Base-by-base conservation (phyloP, 768 basidiomycete genomes). In the Floccularia luteovirens region DNA sequence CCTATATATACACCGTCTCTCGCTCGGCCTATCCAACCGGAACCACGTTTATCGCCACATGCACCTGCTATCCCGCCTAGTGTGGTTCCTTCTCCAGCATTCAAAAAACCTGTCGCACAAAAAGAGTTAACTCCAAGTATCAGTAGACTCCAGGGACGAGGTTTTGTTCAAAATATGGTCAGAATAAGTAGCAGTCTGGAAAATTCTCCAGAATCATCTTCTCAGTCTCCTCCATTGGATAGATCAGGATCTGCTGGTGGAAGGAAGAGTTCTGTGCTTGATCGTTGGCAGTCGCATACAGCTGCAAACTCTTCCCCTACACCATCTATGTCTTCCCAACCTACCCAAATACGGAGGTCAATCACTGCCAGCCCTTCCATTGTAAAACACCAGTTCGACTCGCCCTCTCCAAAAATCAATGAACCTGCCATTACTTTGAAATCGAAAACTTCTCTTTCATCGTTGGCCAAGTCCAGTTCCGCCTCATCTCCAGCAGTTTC, bases 121-220 rank as follows among this genome's bases (percentile, higher is more conserved):
- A 90, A 89, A 54, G 86, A 87, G 32, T 75, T 75, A 3, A 87
- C 86, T 1, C 89, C 89, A 0, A 89, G 85, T 55, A 75, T 90
- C 23, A 90, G 84, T 45, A 66, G 87, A 44, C 60, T 91, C 13
- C 80, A 90, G 51, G 89, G 89, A 14, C 78, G 89, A 28, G 89
- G 89, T 3, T 90, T 91, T 53, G 89, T 91, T 2, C 82, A 86
- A 57, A 86, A 72, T 46, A 78, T 88, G 64, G 82, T 91, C 24
- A 79, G 82, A 58, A 80, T 70, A 34, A 86, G 76, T 49, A 64
- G 72, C 13, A 65, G 73, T 46, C 56, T 80, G 3, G 71, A 75
- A 43, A 62, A 58, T 13, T 59, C 69, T 34, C 56, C 71, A 0
- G 31, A 59, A 11, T 51, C 59, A 43, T 59, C 59, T 36, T 55